Base-by-base conservation (phyloP, 331 rosid species). In the Ulmus americana region DNA sequence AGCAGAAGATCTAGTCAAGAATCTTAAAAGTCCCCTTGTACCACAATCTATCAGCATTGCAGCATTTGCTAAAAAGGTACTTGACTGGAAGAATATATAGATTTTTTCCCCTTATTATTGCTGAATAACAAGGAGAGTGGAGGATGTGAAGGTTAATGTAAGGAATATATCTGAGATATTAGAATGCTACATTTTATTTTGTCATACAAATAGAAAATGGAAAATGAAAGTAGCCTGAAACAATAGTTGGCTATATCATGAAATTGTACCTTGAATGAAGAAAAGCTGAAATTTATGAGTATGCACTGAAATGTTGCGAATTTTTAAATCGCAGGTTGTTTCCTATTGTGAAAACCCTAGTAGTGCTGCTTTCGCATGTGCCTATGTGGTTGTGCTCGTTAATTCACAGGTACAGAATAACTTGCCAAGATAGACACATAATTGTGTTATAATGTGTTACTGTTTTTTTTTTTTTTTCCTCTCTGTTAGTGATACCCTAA, bases 351-450 rank as follows among this genome's bases (percentile, higher is more conserved):
- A 50, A 72, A 77, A 57, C 74, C 80, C 83, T n/a, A 81, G 79
- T 40, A 77, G 58, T 76, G 83, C 81, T 51, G 64, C 85, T 68
- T 92, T 88, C 82, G 96, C 95, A 41, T 76, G 79, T 74, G 84
- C 82, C 66, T 70, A 80, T 44, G 91, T 86, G 81, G 76, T 92
- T 77, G 95, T 92, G 77, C 85, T 72, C 14, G 82, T 88, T 79
- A 74, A 90, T 61, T 82, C 94, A 63, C 79, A 85, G 98, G 97
- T 91, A 84, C 73, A 1, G 20, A 60, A 49, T 68, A 46, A 62
- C 47, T 63, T 57, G 61, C 61, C 41, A 12, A 75, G 41, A 14
- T 57, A 5, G 39, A 39, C 39, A 53, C 4, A 28, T 28, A 53
- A 53, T 13, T 28, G 59, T 55, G 55, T 49, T 18, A 18, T 20